Percentiles rank a stretch among this genome's conserved stretches.
These are phyloP conservation scores for Cercospora berteroae DNA, from an alignment of 2,329 filamentous ascomycete genomes.

Conservation along the genomic window DNA sequence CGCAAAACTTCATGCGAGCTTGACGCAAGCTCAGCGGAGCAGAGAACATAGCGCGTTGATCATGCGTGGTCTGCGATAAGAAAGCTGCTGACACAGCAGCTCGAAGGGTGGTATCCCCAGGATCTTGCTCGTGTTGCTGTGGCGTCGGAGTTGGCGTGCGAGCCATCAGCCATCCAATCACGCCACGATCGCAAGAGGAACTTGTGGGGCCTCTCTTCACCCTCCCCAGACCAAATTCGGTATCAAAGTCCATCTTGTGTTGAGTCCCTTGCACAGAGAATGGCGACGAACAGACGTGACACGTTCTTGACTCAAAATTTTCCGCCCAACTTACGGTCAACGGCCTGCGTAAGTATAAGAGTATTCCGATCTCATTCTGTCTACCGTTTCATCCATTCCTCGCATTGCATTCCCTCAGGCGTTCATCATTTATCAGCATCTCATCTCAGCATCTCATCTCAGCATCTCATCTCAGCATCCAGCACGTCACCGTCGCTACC, in stretches of 20 bases:
- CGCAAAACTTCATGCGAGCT: constrained; percentile 9
- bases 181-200: constrained; percentile 1
- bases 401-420: constrained; percentile 2
- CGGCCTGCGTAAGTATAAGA: constrained; percentile 8
- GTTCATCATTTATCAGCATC: constrained; percentile 6
- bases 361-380: not conserved
- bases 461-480: constrained; percentile 1
- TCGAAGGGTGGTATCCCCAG: constrained; percentile 4
- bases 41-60: constrained; percentile 5
- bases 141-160: constrained; percentile 1
- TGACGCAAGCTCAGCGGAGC: not conserved
- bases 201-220: constrained; percentile 1
- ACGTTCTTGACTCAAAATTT: not conserved
- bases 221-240: constrained; percentile 8
- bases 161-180: constrained; percentile 8
- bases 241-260: constrained; percentile 9
- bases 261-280: constrained; percentile 5
- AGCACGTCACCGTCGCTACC: not conserved
- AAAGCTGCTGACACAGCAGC: constrained; percentile 6
- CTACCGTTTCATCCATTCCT: not conserved
- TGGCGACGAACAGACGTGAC: not conserved
- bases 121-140: not conserved
- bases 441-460: constrained; percentile 1
- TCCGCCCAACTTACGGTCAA: not conserved
- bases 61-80: not conserved